Evolutionary conservation across 202 grass and related monocot genomes (phyloP).

Genomic region (Zoysia matrella): DNA sequence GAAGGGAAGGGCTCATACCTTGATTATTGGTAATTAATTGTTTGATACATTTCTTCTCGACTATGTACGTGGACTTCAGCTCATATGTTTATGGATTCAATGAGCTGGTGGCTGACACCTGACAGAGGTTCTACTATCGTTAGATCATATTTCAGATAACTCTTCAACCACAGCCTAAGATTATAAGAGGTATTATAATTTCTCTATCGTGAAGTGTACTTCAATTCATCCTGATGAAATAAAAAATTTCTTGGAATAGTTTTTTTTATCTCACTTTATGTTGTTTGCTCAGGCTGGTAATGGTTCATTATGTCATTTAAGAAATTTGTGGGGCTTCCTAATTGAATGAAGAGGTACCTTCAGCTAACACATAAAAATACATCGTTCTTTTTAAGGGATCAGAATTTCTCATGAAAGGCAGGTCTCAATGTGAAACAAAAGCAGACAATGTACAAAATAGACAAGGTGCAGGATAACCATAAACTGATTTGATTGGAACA

Average conservation of each 20-base stretch:
- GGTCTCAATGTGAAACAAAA: background rate
- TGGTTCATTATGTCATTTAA: background rate
- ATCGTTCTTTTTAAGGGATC: background rate
- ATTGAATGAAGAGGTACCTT: background rate
- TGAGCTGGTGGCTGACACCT: background rate
- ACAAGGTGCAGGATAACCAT: background rate
- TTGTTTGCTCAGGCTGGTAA: background rate
- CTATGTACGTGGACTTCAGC: background rate
- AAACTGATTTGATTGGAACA: constrained; percentile 14
- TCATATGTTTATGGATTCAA: background rate
- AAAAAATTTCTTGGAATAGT: background rate
- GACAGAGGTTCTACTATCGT: background rate
- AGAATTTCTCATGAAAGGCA: background rate
- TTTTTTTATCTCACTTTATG: background rate
- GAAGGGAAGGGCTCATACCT: too few relatives aligned
- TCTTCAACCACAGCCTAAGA: too few relatives aligned
- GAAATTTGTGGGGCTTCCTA: constrained; percentile 1
- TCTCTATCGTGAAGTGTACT: background rate
- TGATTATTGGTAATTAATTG: too few relatives aligned
- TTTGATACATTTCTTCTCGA: too few relatives aligned
- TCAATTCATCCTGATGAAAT: background rate
- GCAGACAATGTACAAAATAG: background rate
- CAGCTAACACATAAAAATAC: background rate
- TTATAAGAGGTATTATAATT: constrained; percentile 10
- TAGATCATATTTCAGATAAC: constrained; percentile 3